Base-by-base conservation (phyloP, 192 early-diverging fungal species). In the Jimgerdemannia flammicorona region DNA sequence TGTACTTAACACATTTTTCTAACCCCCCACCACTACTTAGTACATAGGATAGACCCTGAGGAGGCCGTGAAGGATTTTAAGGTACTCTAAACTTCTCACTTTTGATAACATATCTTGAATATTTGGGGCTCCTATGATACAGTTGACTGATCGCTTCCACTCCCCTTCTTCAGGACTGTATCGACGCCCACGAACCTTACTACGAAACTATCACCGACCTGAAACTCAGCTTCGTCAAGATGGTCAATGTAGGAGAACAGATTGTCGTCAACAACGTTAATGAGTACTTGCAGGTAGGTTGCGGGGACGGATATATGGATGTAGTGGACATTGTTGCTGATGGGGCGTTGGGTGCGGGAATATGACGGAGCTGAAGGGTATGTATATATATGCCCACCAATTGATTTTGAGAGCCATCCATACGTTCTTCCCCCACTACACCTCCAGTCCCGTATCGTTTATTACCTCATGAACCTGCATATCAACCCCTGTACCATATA, bases 381-480 rank as follows among this genome's bases (percentile, higher is more conserved):
- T 59, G 29, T 29, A 14, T 59, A 59, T 59, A 59, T 10, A 59
- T 59, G 14, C 49, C 0, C 14, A 59, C 49, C 8, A 59, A 59
- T 59, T 59, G 14, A 1, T 14, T 6, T 59, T 59, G 49, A 59
- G 6, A 10, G 8, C 8, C 49, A 10, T 59, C 14, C 8, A 1
- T 14, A 14, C 14, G 0, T 2, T 14, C 49, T 59, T 59, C 49
- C 6, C 49, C 14, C 14, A 14, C 49, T 0, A 10, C 14, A 10
- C 49, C 2, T 0, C 4, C 91, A 98, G 85, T 96, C 96, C 70
- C 90, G 97, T 66, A 95, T 99, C 69, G 95, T 98, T 17, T 99
- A 98, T 84, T 99, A 95, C 80, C 81, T 99, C 77, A 98, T 99
- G 97, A 99, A 99, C 82, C 88, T 99, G 59, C 97, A 99, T 84